phyloP scores from a whole-genome alignment of 164 flowering plant species.

The Akebia trifoliata region DNA sequence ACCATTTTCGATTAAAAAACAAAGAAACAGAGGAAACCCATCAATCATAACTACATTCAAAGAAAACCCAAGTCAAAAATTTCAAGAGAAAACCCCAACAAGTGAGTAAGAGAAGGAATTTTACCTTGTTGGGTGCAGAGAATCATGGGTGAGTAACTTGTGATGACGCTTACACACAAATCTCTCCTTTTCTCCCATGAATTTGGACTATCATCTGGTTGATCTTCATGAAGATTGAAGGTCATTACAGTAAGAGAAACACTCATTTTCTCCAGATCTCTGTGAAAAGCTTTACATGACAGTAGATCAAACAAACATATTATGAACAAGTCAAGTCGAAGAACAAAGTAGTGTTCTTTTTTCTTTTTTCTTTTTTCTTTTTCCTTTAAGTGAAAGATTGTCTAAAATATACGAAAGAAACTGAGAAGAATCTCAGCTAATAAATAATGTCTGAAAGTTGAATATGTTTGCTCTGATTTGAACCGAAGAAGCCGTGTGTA shows the following conservation, averaged over 20 bases:
- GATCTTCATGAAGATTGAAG: conserved; percentile 87
- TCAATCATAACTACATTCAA: background rate
- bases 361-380: too few species aligned
- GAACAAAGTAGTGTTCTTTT: too few species aligned
- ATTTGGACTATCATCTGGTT: conserved; percentile 60
- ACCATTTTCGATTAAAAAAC: background rate
- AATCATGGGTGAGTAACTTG: conserved; percentile 81
- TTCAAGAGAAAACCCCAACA: conserved; percentile 12
- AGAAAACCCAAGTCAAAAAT: conserved; percentile 12
- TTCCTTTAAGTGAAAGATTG: too few species aligned
- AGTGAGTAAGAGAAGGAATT: conserved; percentile 1
- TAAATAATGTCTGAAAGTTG: too few species aligned
- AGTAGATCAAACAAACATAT: background rate
- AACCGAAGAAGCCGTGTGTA: too few species aligned
- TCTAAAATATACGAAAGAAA: too few species aligned
- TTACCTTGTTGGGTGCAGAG: conserved; percentile 94
- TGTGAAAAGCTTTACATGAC: conserved; percentile 2
- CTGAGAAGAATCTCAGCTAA: too few species aligned
- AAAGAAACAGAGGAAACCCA: background rate
- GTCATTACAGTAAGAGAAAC: conserved; percentile 81
- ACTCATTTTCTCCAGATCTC: conserved; percentile 51
- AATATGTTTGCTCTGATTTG: too few species aligned
- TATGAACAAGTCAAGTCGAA: too few species aligned
- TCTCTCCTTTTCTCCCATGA: conserved; percentile 90
- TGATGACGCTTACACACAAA: conserved; percentile 82